Evolutionary conservation across 345 rosid species (phyloP), one percentile per base, ranked within the genome.

Genomic region (Orychophragmus violaceus): DNA sequence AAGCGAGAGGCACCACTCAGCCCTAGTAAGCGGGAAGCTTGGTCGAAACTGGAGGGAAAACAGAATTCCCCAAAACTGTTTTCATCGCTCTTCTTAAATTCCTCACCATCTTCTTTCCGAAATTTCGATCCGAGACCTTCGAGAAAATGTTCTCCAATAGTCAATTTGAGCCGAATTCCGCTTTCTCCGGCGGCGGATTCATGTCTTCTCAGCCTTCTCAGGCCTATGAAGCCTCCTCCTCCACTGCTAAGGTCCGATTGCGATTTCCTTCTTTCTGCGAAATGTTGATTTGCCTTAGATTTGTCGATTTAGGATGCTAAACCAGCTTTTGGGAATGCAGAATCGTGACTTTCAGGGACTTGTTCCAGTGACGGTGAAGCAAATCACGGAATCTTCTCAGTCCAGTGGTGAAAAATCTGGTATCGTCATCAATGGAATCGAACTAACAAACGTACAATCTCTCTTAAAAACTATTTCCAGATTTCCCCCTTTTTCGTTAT

Each of bases 301-400:
- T 12, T 21, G 33, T 51, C 55, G 46, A 71, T 32, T 24, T 9
- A 19, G 25, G 2, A 11, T 17, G 4, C 9, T 62, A 9, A 54
- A 54, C 39, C 30, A 12, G 36, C 25, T 23, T 22, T 46, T 19
- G 51, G 46, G 46, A 49, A 41, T 62, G 42, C 78, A 85, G 92
- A 71, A 61, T 73, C 90, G 96, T 25, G 96, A 84, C 33, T 78
- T 83, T 3, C 87, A 80, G 42, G 91, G 94, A 14, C 71, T 90
- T 72, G 71, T 84, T 19, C 91, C 97, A 2, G 80, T 85, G 51
- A 90, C 97, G 5, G 87, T 90, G 79, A 93, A 90, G 89, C 94
- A 86, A 81, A 79, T 86, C 30, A 88, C 90, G 19, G 85, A 85
- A 74, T 80, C 89, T 66, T 83, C 81, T 56, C 96, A 87, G 7